Evolutionary conservation across 768 basidiomycete genomes (phyloP), one percentile per base, ranked within the genome.

Genomic region (Termitomyces sp.): DNA sequence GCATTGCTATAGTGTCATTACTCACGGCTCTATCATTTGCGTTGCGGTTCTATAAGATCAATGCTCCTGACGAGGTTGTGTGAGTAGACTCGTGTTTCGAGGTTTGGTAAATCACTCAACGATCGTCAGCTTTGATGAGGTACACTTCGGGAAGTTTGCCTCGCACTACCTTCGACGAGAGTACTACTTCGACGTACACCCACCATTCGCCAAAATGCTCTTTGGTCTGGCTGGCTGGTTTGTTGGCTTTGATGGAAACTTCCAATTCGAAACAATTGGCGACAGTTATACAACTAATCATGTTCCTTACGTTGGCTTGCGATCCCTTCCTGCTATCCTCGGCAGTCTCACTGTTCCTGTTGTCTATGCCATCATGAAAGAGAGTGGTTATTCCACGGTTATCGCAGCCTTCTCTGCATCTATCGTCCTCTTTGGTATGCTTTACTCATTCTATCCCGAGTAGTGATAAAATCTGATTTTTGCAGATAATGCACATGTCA

Each of bases 151-250:
- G 61, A 97, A 98, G 73, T 99, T 99, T 70, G 95, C 97, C 13
- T 85, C 92, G 5, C 91, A 94, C 74, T 99, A 99, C 73, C 87
- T 98, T 69, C 77, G 77, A 46, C 83, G 96, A 62, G 85, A 97
- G 73, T 99, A 98, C 77, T 98, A 98, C 76, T 99, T 99, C 78
- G 97, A 99, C 70, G 96, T 99, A 8, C 97, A 99, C 67, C 97
- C 97, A 37, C 97, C 97, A 2, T 84, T 98, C 52, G 95, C 97
- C 42, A 99, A 99, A 71, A 82, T 99, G 59, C 80, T 99, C 26
- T 93, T 96, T 67, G 97, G 88, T 42, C 82, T 97, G 34, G 91
- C 92, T 30, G 97, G 94, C 61, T 98, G 93, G 93, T 90, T 95
- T 57, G 92, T 95, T 32, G 97, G 96, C 10, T 98, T 95, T 68